phyloP scores from a whole-genome alignment of 306 rosid species.

The Alnus rubra region DNA sequence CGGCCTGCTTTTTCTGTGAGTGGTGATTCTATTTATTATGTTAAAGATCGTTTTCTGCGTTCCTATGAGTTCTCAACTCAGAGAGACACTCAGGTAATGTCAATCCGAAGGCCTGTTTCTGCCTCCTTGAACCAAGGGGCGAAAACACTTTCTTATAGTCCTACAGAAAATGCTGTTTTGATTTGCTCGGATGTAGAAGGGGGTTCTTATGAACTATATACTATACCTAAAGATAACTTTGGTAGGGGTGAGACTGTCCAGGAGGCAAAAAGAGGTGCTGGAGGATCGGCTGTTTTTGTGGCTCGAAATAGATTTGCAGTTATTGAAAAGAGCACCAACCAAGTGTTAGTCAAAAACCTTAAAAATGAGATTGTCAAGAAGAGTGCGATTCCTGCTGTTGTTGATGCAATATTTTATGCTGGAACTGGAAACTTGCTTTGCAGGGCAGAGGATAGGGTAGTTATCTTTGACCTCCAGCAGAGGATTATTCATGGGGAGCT shows the following conservation, averaged over 20 bases:
- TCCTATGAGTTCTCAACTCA: constrained; percentile 75
- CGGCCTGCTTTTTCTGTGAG: constrained; percentile 87
- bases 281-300: constrained; percentile 91
- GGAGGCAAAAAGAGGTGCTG: constrained; percentile 87
- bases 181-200: constrained; percentile 89
- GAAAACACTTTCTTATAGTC: constrained; percentile 78
- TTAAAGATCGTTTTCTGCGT: constrained; percentile 82
- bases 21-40: constrained; percentile 72
- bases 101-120: constrained; percentile 86
- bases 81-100: constrained; percentile 75
- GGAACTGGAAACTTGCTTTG: constrained; percentile 85
- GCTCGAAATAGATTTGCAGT: constrained; percentile 92
- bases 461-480: constrained; percentile 82
- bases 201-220: constrained; percentile 86
- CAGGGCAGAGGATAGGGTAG: constrained; percentile 84
- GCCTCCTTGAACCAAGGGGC: constrained; percentile 74
- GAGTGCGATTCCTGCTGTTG: constrained; percentile 61
- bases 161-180: constrained; percentile 84
- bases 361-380: constrained; percentile 74
- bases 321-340: constrained; percentile 80
- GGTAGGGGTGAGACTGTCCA: constrained; percentile 71
- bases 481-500: constrained; percentile 76
- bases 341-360: constrained; percentile 64
- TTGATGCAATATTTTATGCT: constrained; percentile 88
- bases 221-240: constrained; percentile 69